Conservation (phyloP, 2,329 filamentous ascomycete genomes). For the Aspergillus fumigatus region DNA sequence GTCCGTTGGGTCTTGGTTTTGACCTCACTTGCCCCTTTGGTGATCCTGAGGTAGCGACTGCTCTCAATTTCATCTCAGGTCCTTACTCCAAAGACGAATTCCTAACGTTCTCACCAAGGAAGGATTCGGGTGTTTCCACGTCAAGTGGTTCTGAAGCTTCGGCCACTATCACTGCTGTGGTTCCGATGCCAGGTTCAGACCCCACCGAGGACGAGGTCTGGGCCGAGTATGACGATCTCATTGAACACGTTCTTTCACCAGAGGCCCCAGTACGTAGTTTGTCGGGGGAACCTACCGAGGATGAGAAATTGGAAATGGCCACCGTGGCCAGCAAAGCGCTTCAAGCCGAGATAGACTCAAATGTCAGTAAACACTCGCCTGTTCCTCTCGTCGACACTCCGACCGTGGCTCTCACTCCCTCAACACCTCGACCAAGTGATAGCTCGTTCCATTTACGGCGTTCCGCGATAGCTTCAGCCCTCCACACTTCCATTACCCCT, state of each 20-base stretch:
- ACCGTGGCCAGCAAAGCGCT: conserved; percentile 36
- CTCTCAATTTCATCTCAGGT: conserved; percentile 31
- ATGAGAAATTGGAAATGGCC: conserved; percentile 33
- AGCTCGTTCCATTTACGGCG: conserved; percentile 44
- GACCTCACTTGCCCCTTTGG: conserved; percentile 31
- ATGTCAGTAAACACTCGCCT: conserved; percentile 3
- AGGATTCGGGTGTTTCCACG: conserved; percentile 63
- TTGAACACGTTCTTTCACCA: conserved; percentile 63
- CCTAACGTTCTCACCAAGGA: conserved; percentile 66
- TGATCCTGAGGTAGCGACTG: conserved; percentile 26
- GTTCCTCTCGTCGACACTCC: conserved; percentile 21
- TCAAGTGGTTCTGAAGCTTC: conserved; percentile 63
- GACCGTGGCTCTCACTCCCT: conserved; percentile 16
- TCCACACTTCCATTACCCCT: conserved; percentile 47
- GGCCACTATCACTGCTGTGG: conserved; percentile 60
- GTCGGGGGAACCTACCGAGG: conserved; percentile 10
- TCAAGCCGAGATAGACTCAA: conserved; percentile 31
- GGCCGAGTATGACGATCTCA: conserved; percentile 88
- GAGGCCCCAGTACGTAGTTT: conserved; percentile 23
- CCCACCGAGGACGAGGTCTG: conserved; percentile 82
- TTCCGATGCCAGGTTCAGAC: conserved; percentile 58
- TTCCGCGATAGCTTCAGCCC: conserved; percentile 48
- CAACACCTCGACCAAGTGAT: conserved; percentile 24
- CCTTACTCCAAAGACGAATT: conserved; percentile 56
- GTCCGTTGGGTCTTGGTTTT: conserved; percentile 20